Evolutionary conservation across 208 protist species (phyloP).

Genomic region (Sergeia podlipaevii): DNA sequence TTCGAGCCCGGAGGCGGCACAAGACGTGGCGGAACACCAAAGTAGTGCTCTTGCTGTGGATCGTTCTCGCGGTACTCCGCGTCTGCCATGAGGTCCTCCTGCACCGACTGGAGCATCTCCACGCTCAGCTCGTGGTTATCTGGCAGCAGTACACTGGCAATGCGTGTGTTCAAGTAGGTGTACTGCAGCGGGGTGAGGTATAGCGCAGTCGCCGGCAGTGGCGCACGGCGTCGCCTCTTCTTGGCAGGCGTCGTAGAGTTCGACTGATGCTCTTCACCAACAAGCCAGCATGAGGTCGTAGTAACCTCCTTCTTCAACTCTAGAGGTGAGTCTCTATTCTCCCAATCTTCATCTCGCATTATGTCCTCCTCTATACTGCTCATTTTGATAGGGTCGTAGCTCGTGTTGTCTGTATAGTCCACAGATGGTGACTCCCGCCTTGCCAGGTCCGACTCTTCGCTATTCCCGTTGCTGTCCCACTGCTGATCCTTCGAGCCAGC

Average conservation of each 20-base stretch:
- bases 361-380: no score
- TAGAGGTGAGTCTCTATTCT: no score
- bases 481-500: no score
- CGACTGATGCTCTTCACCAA: no score
- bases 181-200: slow-evolving; percentile 84
- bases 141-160: slow-evolving; percentile 65
- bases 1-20: slow-evolving; percentile 6
- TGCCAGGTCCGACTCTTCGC: no score
- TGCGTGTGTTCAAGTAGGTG: slow-evolving; percentile 80
- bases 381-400: no score
- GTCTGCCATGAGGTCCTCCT: slow-evolving; percentile 69
- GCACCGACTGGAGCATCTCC: slow-evolving; percentile 72
- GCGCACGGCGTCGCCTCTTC: slow-evolving; percentile 15
- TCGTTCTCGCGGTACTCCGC: slow-evolving; percentile 35
- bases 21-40: slow-evolving; percentile 38
- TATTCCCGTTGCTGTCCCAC: no score
- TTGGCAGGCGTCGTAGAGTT: no score
- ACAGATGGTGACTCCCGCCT: no score
- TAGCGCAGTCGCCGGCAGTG: slow-evolving; percentile 13
- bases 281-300: no score
- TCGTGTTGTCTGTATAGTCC: no score
- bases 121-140: slow-evolving; percentile 36
- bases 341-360: neutral
- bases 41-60: slow-evolving; percentile 25
- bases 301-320: no score